Conservation (phyloP, 2,329 filamentous ascomycete genomes). For the Hypocrella siamensis region DNA sequence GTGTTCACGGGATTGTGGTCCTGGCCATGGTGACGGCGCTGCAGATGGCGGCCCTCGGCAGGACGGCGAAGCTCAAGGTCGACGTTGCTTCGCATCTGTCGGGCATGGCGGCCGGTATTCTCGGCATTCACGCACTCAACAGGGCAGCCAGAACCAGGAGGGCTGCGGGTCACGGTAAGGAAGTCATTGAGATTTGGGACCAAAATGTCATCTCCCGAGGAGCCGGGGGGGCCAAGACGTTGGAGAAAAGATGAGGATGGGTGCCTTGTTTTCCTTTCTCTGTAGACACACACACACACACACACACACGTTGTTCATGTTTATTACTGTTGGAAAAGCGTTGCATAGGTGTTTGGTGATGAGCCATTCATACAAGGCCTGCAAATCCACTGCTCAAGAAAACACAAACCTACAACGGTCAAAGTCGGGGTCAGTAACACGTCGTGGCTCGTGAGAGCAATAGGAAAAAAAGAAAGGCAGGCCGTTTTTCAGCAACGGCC, state of each 20-base stretch:
- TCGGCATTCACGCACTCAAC: constrained; percentile 20
- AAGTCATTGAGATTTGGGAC: constrained; percentile 6
- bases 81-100: constrained; percentile 38
- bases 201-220: background rate
- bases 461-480: too few relatives aligned
- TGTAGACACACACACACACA: too few relatives aligned
- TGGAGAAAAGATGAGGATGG: background rate
- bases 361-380: too few relatives aligned
- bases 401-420: too few relatives aligned
- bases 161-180: constrained; percentile 5
- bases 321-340: too few relatives aligned
- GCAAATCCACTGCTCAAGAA: too few relatives aligned
- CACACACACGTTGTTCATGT: too few relatives aligned
- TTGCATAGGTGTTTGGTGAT: too few relatives aligned
- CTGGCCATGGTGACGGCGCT: constrained; percentile 33
- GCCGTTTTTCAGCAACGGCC: too few relatives aligned
- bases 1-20: constrained; percentile 37
- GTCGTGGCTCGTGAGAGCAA: too few relatives aligned
- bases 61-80: constrained; percentile 22
- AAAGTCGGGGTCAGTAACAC: too few relatives aligned
- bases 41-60: constrained; percentile 31
- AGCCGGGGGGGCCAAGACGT: background rate
- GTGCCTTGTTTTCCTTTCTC: background rate
- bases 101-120: constrained; percentile 31
- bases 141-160: constrained; percentile 6